Percentiles rank a stretch among this genome's conserved stretches.
Evolutionary conservation across 1,284 basidiomycete species (phyloP).

Genomic region (Ganoderma lucidum): DNA sequence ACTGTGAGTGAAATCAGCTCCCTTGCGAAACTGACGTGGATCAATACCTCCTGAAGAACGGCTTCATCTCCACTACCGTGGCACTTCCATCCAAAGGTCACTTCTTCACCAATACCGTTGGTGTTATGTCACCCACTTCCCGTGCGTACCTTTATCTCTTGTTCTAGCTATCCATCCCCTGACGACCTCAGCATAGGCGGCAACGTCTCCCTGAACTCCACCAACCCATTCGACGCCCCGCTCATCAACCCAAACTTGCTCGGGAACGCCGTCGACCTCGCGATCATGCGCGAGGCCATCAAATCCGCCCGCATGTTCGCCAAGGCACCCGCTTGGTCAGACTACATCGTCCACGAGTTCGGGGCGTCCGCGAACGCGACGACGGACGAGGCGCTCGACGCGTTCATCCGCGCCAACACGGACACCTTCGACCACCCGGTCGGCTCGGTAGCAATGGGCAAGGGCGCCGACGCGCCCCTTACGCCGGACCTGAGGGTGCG

Average conservation of each 20-base stretch:
- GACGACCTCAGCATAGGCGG: constrained; percentile 28
- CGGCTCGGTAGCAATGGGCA: constrained; percentile 26
- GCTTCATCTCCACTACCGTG: constrained; percentile 12
- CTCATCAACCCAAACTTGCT: constrained; percentile 34
- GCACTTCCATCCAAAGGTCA: constrained; percentile 17
- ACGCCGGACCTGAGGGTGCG: constrained; percentile 42
- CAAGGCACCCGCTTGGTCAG: constrained; percentile 27
- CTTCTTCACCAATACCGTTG: constrained; percentile 18
- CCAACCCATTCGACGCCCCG: constrained; percentile 33
- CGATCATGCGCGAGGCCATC: constrained; percentile 30
- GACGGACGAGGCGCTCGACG: constrained; percentile 24
- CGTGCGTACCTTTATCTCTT: constrained; percentile 16
- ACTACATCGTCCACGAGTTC: constrained; percentile 18
- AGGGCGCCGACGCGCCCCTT: constrained; percentile 30
- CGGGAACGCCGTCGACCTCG: constrained; percentile 28
- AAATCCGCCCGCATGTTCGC: constrained; percentile 28
- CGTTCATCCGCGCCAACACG: constrained; percentile 15
- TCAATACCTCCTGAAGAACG: constrained; percentile 10
- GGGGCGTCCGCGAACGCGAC: constrained; percentile 13
- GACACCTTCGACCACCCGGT: constrained; percentile 23
- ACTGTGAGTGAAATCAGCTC: constrained; percentile 12
- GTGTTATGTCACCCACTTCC: constrained; percentile 22
- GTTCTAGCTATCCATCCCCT: constrained; percentile 6
- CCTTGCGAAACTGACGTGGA: neutral
- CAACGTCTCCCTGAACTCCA: constrained; percentile 32